Evolutionary conservation across 192 early-diverging fungal species (phyloP), one percentile per base, ranked within the genome.

Genomic region (Radiomyces spectabilis): DNA sequence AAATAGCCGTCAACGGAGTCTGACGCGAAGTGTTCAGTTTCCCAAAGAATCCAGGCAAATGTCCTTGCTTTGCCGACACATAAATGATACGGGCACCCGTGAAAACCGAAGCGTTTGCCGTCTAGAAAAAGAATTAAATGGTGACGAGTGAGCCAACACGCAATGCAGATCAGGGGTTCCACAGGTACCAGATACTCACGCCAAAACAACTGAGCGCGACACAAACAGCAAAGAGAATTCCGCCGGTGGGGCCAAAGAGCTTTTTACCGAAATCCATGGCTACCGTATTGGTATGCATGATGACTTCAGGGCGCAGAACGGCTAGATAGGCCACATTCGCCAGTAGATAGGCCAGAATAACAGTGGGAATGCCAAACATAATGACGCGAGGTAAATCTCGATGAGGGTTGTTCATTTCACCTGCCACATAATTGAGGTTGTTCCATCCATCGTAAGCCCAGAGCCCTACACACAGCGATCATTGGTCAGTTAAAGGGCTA

Each of bases 311-410:
- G 7, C 85, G 81, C 21, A 94, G 73, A 0, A 87, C 92, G 6
- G 84, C 77, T 41, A 90, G 85, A 58, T 89, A 94, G 1, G 92
- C 86, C 2, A 87, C 78, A 59, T 92, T 91, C 26, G 87, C 83
- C 55, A 91, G 61, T 7, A 91, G 65, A 63, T 94, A 94, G 21
- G 83, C 80, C 13, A 83, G 40, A 2, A 87, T 80, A 24, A 87
- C 83, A 29, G 87, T 63, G 4, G 75, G 77, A 15, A 94, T 75
- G 0, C 88, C 83, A 15, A 85, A 77, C 53, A 87, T 79, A n/a
- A 86, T 85, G 4, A 89, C 85, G 51, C 82, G 78, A 12, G 88
- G 89, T 35, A 92, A 65, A 53, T 91, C 91, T 25, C 81, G 79
- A 5, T 83, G 76, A 25, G 92, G 92, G 40, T 80, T 71, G 57